Conservation (phyloP, 2,329 filamentous ascomycete species). For the Pseudopithomyces chartarum region DNA sequence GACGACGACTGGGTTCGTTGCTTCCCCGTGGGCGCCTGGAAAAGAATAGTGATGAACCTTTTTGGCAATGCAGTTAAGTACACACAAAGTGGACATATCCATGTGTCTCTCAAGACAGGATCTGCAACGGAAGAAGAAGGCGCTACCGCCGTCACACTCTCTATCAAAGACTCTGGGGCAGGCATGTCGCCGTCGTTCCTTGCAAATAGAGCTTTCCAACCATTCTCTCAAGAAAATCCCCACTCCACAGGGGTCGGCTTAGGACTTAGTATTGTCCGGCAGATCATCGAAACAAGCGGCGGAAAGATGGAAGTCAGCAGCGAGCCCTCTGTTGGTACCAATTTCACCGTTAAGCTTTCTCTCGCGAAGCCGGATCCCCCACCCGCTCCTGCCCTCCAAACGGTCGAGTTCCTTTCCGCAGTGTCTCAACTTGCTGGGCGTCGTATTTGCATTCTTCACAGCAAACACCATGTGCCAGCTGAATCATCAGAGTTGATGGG, state of each 20-base stretch:
- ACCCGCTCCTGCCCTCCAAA: slow-evolving; percentile 1
- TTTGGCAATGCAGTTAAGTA: slow-evolving; percentile 46
- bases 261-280: slow-evolving; percentile 31
- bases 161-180: slow-evolving; percentile 38
- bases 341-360: slow-evolving; percentile 45
- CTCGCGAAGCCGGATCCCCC: slow-evolving; percentile 28
- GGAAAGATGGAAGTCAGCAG: slow-evolving; percentile 30
- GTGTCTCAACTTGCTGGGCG: slow-evolving; percentile 25
- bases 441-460: slow-evolving; percentile 34
- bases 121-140: slow-evolving; percentile 5
- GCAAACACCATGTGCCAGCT: neutral
- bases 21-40: slow-evolving; percentile 45
- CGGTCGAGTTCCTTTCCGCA: slow-evolving; percentile 18
- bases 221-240: slow-evolving; percentile 43
- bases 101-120: slow-evolving; percentile 28
- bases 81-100: slow-evolving; percentile 36
- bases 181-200: slow-evolving; percentile 43
- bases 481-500: neutral
- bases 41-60: slow-evolving; percentile 44
- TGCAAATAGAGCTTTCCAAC: slow-evolving; percentile 35
- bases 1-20: slow-evolving; percentile 49
- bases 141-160: slow-evolving; percentile 36
- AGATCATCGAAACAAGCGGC: slow-evolving; percentile 24
- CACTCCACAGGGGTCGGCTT: slow-evolving; percentile 27
- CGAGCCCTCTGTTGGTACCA: slow-evolving; percentile 22